Base-by-base conservation (phyloP, 2,329 filamentous ascomycete species). In the Trichophyton mentagrophytes region DNA sequence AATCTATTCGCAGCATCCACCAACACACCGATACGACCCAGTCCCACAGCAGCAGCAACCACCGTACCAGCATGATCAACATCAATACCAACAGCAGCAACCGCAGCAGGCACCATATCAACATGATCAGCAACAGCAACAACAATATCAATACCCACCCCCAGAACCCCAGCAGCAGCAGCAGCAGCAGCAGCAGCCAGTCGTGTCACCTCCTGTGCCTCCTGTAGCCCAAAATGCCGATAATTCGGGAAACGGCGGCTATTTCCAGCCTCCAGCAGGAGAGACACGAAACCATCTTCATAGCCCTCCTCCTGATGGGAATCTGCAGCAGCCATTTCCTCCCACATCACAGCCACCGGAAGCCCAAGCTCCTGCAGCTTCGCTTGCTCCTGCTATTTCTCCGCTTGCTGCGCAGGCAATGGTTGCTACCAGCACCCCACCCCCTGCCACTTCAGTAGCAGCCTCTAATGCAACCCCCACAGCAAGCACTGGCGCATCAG, bases 91-190 rank as follows among this genome's bases (percentile, higher is more conserved):
- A 13, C 25, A 59, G 9, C 22, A 15, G 38, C 42, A 27, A 2
- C 65, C 67, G 17, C 63, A 66, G 17, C 65, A 67, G 36, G 63
- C 66, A 20, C 65, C 67, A 38, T 68, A 72, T 60, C 67, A 69
- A 33, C 71, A 72, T 63, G 70, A 72, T 55, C 69, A 68, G 36
- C 61, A 67, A 13, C 68, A 72, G 60, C 67, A 69, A 36, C 72
- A 73, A 61, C 69, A 72, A 51, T 42, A 58, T 11, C 57, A 44
- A 33, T 42, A 9, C 8, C 30, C 53, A 42, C 53, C 53, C 3
- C 55, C 30, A n/a, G 47, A 53, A 38, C n/a, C 40, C 13, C n/a
- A 44, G 20, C 46, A 47, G 44, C n/a, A 55, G 1, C 49, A 17
- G 17, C 17, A 33, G 13, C 49, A 30, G 20, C 25, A 55, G 8